These are phyloP conservation scores for Spiraea crenata DNA, from an alignment of 331 rosid genomes.

Conservation along the genomic window DNA sequence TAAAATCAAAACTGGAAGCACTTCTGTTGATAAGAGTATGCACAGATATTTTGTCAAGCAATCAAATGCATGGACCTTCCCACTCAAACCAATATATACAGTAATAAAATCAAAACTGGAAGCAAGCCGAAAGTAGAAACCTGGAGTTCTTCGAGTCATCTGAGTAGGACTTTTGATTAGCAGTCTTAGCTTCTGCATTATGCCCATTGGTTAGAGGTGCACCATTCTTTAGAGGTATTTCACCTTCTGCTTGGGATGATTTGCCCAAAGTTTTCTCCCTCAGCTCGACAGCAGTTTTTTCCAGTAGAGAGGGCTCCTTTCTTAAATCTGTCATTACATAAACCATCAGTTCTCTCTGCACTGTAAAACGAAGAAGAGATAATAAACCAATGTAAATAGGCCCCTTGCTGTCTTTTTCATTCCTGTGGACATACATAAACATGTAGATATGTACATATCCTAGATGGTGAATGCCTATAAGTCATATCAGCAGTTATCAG, in stretches of 20 bases:
- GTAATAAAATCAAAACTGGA: conserved; percentile 20
- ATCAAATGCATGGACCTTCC: background rate
- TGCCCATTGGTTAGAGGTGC: conserved; percentile 49
- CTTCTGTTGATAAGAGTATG: conserved; percentile 46
- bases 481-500: conserved; percentile 5
- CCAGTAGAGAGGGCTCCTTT: conserved; percentile 37
- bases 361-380: conserved; percentile 13
- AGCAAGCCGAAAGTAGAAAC: conserved; percentile 42
- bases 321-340: conserved; percentile 43
- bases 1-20: too few relatives aligned
- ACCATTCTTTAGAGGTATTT: conserved; percentile 68
- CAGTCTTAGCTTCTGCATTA: conserved; percentile 45
- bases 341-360: conserved; percentile 24
- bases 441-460: background rate
- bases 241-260: conserved; percentile 81
- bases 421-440: background rate
- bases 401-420: background rate
- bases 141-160: conserved; percentile 65
- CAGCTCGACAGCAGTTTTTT: conserved; percentile 34
- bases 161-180: conserved; percentile 41
- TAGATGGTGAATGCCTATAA: background rate
- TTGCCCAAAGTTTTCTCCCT: conserved; percentile 37
- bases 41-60: conserved; percentile 25
- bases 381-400: conserved; percentile 12
- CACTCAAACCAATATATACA: conserved; percentile 6